A percentile compares a stretch with the other conserved stretches of the same genome.
These are phyloP conservation scores for Solanum hybrid DNA, from an alignment of 305 asterid species.

Conservation along the genomic window DNA sequence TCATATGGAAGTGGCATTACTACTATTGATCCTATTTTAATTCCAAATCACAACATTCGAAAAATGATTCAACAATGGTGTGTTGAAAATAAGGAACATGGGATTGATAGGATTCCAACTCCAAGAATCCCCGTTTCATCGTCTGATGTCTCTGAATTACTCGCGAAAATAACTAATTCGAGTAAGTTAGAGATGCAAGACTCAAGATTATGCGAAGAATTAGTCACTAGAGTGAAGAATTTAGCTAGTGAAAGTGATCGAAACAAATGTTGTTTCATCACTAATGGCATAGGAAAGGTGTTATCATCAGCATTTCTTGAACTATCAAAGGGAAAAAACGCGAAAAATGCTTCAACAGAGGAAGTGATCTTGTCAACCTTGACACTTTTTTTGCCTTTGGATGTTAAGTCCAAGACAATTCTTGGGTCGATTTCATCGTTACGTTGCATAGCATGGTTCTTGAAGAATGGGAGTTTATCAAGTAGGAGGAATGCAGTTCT, in stretches of 20 bases:
- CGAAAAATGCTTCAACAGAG: not conserved
- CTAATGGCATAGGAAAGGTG: conserved; percentile 17
- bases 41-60: conserved; percentile 43
- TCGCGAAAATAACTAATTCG: conserved; percentile 7
- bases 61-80: conserved; percentile 59
- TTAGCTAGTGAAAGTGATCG: conserved; percentile 36
- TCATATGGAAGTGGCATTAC: conserved; percentile 22
- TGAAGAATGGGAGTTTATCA: conserved; percentile 27
- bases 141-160: conserved; percentile 22
- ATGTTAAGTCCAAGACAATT: conserved; percentile 20
- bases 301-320: conserved; percentile 29
- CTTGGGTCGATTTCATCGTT: conserved; percentile 33
- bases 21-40: not conserved
- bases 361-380: conserved; percentile 32
- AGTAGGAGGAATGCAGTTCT: conserved; percentile 28
- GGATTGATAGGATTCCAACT: conserved; percentile 51
- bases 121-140: conserved; percentile 33
- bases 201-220: conserved; percentile 10
- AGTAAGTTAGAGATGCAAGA: not conserved
- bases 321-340: conserved; percentile 10
- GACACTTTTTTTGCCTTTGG: conserved; percentile 16
- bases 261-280: conserved; percentile 28
- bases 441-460: conserved; percentile 17
- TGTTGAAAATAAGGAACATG: conserved; percentile 30
- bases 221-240: conserved; percentile 21